Conservation (phyloP, 768 basidiomycete species). For the Royoungia palumana region DNA sequence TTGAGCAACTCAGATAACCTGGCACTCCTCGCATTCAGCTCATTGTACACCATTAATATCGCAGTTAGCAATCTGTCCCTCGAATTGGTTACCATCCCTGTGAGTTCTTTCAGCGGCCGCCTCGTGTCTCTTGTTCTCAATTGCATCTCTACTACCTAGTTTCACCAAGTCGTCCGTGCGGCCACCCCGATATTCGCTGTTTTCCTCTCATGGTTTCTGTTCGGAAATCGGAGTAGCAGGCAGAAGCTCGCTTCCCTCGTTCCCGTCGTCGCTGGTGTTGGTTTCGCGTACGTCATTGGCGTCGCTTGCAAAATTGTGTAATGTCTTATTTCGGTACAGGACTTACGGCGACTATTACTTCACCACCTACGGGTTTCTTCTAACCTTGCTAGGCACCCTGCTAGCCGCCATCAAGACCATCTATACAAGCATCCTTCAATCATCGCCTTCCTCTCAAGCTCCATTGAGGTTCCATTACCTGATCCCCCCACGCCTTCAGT, state of each 20-base stretch:
- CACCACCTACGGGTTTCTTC: slow-evolving; percentile 75
- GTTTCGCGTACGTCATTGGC: slow-evolving; percentile 61
- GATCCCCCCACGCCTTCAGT: slow-evolving; percentile 35
- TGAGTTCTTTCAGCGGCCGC: slow-evolving; percentile 37
- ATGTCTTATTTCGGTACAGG: slow-evolving; percentile 38
- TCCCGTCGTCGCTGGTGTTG: slow-evolving; percentile 88
- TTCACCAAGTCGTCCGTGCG: slow-evolving; percentile 95
- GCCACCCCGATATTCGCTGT: slow-evolving; percentile 93
- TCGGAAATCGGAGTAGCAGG: slow-evolving; percentile 56
- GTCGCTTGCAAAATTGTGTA: background rate
- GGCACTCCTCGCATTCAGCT: slow-evolving; percentile 76
- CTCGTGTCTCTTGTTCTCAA: background rate
- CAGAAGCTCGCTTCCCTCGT: slow-evolving; percentile 69
- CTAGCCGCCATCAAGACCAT: slow-evolving; percentile 94
- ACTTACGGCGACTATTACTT: slow-evolving; percentile 97
- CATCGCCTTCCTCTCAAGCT: slow-evolving; percentile 28
- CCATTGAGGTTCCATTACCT: slow-evolving; percentile 17
- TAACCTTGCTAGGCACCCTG: slow-evolving; percentile 87
- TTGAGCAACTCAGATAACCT: slow-evolving; percentile 50
- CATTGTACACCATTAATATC: slow-evolving; percentile 92
- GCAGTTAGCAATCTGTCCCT: slow-evolving; percentile 91
- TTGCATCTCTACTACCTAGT: slow-evolving; percentile 44
- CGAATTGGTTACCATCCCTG: slow-evolving; percentile 85
- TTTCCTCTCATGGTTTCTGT: slow-evolving; percentile 65
- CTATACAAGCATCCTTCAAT: slow-evolving; percentile 77